Evolutionary conservation across 2,329 filamentous ascomycete species (phyloP), one percentile per base, ranked within the genome.

Genomic region (Nemania sp.): DNA sequence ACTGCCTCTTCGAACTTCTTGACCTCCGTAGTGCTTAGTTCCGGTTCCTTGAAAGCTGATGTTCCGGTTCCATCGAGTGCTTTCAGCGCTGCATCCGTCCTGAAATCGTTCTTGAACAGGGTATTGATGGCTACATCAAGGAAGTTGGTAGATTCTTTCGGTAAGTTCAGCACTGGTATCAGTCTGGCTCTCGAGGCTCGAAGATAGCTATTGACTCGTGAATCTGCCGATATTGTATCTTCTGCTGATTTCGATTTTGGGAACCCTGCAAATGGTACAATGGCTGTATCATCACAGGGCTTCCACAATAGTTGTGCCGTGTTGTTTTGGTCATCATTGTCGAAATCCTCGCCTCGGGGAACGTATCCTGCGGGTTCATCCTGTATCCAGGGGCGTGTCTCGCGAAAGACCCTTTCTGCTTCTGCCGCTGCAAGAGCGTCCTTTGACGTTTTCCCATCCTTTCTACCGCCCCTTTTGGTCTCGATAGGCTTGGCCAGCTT

Each of bases 1-100:
- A 99, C 91, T 42, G 86, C 95, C 72, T 97, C 93, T 71, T 97
- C 95, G 69, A 98, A 98, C 62, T 89, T 90, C 76, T 95, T 95
- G 63, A 90, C 79, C 73, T 99, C 93, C 34, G 90, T 81, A 9
- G 90, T 81, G 45, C 81, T 91, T 51, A 96, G 77, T 58, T 91
- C 87, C 0, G 95, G 95, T 73, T 98, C 93, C 69, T 93, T 92
- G 69, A 98, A 87, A 52, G 87, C 87, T 37, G 84, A 82, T 62
- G 86, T 87, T 62, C 93, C 87, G 11, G 88, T 80, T 67, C 86
- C 85, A 54, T 85, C 81, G 34, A 98, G 81, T 59, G 85, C 83
- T 64, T 87, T 84, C 21, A 97, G 78, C 0, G 94, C 90, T 66
- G 83, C 83, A 17, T 90, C 83, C 0, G 83, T 77, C 69, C 96